A percentile compares a stretch with the other conserved stretches of the same genome.
Conservation (phyloP, 208 protist species). For the Crithidia thermophila region DNA sequence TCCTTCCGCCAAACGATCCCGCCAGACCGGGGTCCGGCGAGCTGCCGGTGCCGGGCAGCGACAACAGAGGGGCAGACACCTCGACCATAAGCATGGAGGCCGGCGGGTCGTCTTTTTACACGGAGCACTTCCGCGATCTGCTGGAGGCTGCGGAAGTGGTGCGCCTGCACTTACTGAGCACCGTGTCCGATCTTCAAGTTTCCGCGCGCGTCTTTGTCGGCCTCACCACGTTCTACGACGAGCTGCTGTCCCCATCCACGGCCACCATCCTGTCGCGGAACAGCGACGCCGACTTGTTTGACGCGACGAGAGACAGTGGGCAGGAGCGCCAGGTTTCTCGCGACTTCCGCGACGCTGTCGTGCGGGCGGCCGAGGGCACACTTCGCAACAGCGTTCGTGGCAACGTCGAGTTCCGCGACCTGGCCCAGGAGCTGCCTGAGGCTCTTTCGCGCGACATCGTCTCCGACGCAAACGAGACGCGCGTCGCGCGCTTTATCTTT, state of each 20-base stretch:
- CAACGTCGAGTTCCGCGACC: slow-evolving; percentile 17
- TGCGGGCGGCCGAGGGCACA: slow-evolving; percentile 29
- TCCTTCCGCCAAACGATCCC: not conserved
- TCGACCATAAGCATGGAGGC: not conserved
- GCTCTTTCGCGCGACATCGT: slow-evolving; percentile 14
- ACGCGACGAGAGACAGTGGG: not conserved
- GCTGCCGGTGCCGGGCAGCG: not conserved
- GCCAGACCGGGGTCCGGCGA: not conserved
- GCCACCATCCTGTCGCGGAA: not conserved
- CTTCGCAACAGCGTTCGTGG: slow-evolving; percentile 34
- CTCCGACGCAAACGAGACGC: slow-evolving; percentile 30
- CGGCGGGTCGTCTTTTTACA: slow-evolving; percentile 19
- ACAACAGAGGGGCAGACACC: not conserved
- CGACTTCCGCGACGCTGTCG: slow-evolving; percentile 21
- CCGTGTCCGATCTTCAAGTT: slow-evolving; percentile 50
- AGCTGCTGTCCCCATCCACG: slow-evolving; percentile 14
- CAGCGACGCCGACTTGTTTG: not conserved
- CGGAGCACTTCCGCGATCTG: slow-evolving; percentile 34
- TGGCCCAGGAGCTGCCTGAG: slow-evolving; percentile 17
- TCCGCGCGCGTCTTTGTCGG: slow-evolving; percentile 36
- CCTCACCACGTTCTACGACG: slow-evolving; percentile 42
- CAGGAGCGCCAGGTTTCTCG: not conserved
- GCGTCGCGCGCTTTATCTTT: slow-evolving; percentile 47
- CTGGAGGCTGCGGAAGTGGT: slow-evolving; percentile 44
- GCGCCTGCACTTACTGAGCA: slow-evolving; percentile 37